Evolutionary conservation across 805 yeast genomes (phyloP), one percentile per base, ranked within the genome.

Genomic region (Candida mattraensis): DNA sequence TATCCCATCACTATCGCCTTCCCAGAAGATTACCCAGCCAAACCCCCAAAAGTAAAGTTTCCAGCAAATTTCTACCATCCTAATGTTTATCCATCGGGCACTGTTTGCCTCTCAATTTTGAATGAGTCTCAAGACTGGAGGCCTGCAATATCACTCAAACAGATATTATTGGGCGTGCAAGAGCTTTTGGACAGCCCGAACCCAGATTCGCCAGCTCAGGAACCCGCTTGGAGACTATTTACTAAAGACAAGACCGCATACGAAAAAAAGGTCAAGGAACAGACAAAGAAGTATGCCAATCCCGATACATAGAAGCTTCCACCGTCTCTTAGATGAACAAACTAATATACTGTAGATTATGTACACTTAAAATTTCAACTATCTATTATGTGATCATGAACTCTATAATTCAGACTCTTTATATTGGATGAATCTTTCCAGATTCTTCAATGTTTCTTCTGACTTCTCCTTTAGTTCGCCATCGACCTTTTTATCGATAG

Each of bases 81-180:
- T 9, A 93, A 93, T 54, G 91, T 93, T 7, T 93, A 93, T 53
- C 99, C 99, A 1, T 85, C 95, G 37, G 99, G 99, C 2, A 93
- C 98, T 1, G 82, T 93, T 23, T 93, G 99, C 64, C 73, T 93
- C 30, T 82, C 94, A 35, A 89, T 93, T 36, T 69, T 93, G 56
- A 93, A 93, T 61, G 99, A 93, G 60, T 88, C 83, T 29, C 94
- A 89, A 61, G 98, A 87, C 61, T 93, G 99, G 99, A 78, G 96
- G 55, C 99, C 99, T 1, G 96, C 96, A 7, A 84, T 91, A 48
- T 86, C 95, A 11, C 64, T 91, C 48, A 88, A 87, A 56, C 95
- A 91, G 58, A 83, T 93, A 40, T 81, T 84, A 2, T 66, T 88
- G 43, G 99, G 99, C 5, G 80, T 93, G 33, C 99, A 93, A 62